Evolutionary conservation across 495 filamentous ascomycete species (phyloP), one percentile per base, ranked within the genome.

Genomic region (Neurospora sp.): DNA sequence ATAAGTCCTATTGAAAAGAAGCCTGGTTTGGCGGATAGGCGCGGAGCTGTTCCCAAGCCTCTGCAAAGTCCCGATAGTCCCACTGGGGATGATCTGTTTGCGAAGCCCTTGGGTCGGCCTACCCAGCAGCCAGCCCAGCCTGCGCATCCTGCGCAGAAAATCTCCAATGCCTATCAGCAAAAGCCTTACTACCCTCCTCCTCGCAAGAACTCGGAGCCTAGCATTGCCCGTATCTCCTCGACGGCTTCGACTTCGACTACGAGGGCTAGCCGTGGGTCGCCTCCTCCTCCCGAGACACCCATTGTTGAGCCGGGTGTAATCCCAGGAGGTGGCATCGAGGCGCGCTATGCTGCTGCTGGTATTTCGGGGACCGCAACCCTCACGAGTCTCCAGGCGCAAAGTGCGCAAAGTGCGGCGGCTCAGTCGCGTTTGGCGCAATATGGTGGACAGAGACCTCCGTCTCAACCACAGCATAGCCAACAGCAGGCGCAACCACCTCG

Each of bases 221-320:
- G 84, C 7, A 87, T 98, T 80, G 92, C 94, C 82, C 89, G 94
- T 35, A 89, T 96, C 74, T 90, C 89, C 70, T 96, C 93, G 0
- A 94, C 92, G 38, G 94, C 94, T 18, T 98, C 96, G 1, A 97
- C 89, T 0, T 97, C 94, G 2, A 99, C 96, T 9, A 98, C 96
- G 10, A 88, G 93, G 72, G 96, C 95, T 40, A 91, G 93, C 79
- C 88, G 96, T 75, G 96, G 96, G 22, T 98, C 95, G 27, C 96
- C 96, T 3, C 94, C 96, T 7, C 96, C 96, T 4, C 96, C 96
- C 4, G 96, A 98, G 79, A 98, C 96, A 0, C 96, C 96, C n/a
- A 87, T 94, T 59, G 87, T 92, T 10, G 91, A 91, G 45, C 91
- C 91, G 3, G 88, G 87, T 22, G 88, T 87, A 71, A 85, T 89